Evolutionary conservation across 2,329 filamentous ascomycete genomes (phyloP).

Genomic region (Coniochaeta prunicola): DNA sequence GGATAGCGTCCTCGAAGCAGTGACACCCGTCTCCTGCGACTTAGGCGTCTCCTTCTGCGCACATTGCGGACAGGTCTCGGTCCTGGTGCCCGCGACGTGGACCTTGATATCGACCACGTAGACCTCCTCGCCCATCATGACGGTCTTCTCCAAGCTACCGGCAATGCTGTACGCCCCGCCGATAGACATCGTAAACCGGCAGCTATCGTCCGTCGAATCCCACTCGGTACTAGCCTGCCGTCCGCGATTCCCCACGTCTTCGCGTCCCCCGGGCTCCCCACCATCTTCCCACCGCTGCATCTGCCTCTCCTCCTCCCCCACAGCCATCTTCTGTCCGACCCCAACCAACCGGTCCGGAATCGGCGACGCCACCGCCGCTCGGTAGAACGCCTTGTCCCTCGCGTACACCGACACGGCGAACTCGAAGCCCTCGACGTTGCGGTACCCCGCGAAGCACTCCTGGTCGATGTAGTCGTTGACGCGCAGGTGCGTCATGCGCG

Average conservation of each 20-base stretch:
- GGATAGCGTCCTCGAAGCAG: background rate
- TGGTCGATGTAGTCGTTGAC: background rate
- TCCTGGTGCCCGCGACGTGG: background rate
- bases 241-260: background rate
- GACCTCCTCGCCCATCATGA: background rate
- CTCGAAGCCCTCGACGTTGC: background rate
- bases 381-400: background rate
- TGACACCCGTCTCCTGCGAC: background rate
- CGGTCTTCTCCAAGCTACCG: background rate
- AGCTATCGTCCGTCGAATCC: background rate
- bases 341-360: background rate
- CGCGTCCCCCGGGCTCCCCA: background rate
- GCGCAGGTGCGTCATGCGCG: background rate
- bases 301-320: background rate
- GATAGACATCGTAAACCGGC: background rate
- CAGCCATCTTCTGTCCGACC: background rate
- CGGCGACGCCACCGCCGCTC: background rate
- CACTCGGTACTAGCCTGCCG: background rate
- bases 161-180: background rate
- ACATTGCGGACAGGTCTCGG: background rate
- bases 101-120: background rate
- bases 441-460: background rate
- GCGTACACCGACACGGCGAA: background rate
- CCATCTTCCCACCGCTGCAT: background rate
- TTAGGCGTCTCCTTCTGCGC: background rate